phyloP scores from a whole-genome alignment of 2,329 filamentous ascomycete species.

The Stemphylium vesicarium region DNA sequence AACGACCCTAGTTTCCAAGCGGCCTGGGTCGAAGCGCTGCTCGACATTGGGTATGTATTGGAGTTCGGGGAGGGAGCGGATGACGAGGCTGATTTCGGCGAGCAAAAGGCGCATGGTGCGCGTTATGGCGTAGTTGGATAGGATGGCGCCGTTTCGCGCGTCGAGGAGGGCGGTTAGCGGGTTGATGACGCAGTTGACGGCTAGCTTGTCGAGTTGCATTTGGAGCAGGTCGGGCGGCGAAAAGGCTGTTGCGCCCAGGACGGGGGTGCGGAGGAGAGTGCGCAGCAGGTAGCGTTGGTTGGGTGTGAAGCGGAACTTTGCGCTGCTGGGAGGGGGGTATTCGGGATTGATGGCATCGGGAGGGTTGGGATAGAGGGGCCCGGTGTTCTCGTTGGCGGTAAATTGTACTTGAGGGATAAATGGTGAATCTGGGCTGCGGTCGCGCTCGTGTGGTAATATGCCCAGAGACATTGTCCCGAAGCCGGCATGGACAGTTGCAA shows the following conservation, averaged over 20 bases:
- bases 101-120: constrained; percentile 74
- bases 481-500: constrained; percentile 63
- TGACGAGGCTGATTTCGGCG: constrained; percentile 74
- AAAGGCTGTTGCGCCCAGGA: constrained; percentile 66
- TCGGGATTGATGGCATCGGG: constrained; percentile 23
- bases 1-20: constrained; percentile 67
- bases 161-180: constrained; percentile 82
- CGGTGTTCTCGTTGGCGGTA: constrained; percentile 7
- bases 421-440: constrained; percentile 30
- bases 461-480: constrained; percentile 65
- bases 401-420: constrained; percentile 29
- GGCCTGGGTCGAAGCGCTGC: constrained; percentile 64
- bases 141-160: constrained; percentile 73
- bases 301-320: constrained; percentile 45
- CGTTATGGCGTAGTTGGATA: constrained; percentile 70
- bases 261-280: constrained; percentile 66
- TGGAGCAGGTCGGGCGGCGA: constrained; percentile 68
- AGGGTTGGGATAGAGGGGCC: constrained; percentile 11
- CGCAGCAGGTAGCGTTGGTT: constrained; percentile 67
- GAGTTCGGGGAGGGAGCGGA: constrained; percentile 77
- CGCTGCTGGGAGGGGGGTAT: constrained; percentile 18
- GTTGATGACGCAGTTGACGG: constrained; percentile 78
- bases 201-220: constrained; percentile 78
- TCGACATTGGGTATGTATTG: constrained; percentile 65
- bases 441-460: constrained; percentile 53